Percentiles rank a stretch among this genome's conserved stretches.
Evolutionary conservation across 495 filamentous ascomycete genomes (phyloP).

Genomic region (Talaromyces liani): DNA sequence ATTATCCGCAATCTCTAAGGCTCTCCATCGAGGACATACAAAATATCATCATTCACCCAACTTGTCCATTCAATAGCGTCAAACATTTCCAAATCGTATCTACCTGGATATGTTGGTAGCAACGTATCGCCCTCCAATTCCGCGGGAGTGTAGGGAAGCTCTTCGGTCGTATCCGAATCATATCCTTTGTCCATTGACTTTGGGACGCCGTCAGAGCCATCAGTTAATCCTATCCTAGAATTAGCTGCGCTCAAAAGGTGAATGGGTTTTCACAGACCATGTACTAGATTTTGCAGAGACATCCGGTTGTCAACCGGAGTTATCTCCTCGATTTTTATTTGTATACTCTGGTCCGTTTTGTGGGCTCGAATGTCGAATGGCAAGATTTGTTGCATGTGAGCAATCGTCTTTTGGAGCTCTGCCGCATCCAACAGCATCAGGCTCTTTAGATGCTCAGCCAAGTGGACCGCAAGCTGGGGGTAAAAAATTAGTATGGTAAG

Average conservation of each 20-base stretch:
- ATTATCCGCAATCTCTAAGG: no score
- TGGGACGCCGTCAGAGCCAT: neutral
- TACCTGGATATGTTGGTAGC: no score
- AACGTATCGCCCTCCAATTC: no score
- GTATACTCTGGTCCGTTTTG: neutral
- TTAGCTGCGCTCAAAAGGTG: neutral
- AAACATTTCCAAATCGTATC: no score
- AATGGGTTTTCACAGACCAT: neutral
- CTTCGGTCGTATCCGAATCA: no score
- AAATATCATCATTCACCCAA: no score
- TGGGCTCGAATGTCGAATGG: neutral
- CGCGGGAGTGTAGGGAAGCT: no score
- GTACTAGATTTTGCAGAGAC: neutral
- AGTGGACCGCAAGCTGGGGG: neutral
- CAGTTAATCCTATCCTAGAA: neutral
- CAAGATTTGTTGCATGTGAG: neutral
- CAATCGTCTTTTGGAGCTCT: neutral
- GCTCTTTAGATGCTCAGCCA: neutral
- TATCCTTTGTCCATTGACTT: no score
- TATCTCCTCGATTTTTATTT: neutral
- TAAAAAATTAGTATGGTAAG: neutral
- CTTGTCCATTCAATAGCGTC: no score
- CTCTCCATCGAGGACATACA: no score
- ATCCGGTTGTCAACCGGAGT: neutral
- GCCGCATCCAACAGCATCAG: neutral